Conservation (phyloP, 306 rosid species). For the Cucurbita ficifolia region DNA sequence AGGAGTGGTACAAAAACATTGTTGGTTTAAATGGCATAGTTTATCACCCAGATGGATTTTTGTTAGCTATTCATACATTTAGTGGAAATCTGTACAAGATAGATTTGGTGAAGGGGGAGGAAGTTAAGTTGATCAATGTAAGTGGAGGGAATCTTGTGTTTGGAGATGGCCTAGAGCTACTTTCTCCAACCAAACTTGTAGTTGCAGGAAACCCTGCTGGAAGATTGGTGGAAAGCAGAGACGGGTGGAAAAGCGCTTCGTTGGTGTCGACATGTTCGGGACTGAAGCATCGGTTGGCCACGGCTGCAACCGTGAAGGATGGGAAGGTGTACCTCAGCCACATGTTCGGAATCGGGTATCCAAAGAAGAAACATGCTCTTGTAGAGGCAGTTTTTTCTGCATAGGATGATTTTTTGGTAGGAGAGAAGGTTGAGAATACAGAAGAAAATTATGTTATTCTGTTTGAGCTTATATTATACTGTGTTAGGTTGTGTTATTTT, state of each 20-base stretch:
- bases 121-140: slow-evolving; percentile 40
- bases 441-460: not conserved
- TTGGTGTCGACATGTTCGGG: slow-evolving; percentile 45
- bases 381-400: slow-evolving; percentile 66
- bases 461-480: not conserved
- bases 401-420: not conserved
- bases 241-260: slow-evolving; percentile 81
- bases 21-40: slow-evolving; percentile 76
- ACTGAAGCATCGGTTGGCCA: slow-evolving; percentile 59
- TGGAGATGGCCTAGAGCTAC: slow-evolving; percentile 70
- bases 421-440: not conserved
- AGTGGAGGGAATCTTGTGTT: slow-evolving; percentile 39
- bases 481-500: not conserved
- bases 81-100: slow-evolving; percentile 60
- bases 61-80: slow-evolving; percentile 61
- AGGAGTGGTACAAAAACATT: slow-evolving; percentile 68
- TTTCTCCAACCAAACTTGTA: slow-evolving; percentile 60
- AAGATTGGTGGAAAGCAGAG: slow-evolving; percentile 66
- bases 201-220: slow-evolving; percentile 75
- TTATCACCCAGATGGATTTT: slow-evolving; percentile 77
- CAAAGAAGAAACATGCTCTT: slow-evolving; percentile 65
- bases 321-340: slow-evolving; percentile 74
- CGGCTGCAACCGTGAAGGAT: slow-evolving; percentile 75
- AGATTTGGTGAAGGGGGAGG: slow-evolving; percentile 47
- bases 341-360: slow-evolving; percentile 63